Evolutionary conservation across 768 basidiomycete species (phyloP), one percentile per base, ranked within the genome.

Genomic region (Russula emetica): DNA sequence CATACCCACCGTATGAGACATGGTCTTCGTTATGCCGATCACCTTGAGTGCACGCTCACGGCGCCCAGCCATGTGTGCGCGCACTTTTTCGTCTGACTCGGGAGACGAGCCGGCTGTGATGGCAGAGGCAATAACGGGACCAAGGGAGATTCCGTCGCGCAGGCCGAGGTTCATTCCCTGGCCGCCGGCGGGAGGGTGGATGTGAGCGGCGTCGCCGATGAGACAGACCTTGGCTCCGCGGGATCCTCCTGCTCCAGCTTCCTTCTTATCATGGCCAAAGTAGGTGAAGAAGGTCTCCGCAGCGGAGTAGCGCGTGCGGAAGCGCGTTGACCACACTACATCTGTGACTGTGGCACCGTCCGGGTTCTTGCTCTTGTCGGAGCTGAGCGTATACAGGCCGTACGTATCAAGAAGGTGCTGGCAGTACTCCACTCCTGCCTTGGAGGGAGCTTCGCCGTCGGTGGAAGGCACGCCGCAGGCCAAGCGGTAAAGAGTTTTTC

Each of bases 131-230:
- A 84, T 70, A 8, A 69, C 76, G 20, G 77, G 74, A 5, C 78
- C 82, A 5, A 83, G 76, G 55, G 74, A 72, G 26, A 82, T 69
- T 7, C 78, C 82, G 63, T 84, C 83, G n/a, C 82, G 76, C 22
- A 84, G 71, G 6, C 83, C 81, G 22, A 84, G 76, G 64, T 83
- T 83, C 82, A 84, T 81, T 13, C 83, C 83, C 60, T 83, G 82
- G 1, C 83, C 83, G 1, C 83, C 83, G 6, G 77, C 74, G 26
- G 82, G 83, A 0, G 82, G 79, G 60, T 83, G 83, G 54, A 83
- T 78, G 64, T 77, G 80, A 36, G 83, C 83, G 5, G 83, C 81
- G 66, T 82, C 79, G 6, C 80, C 80, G 10, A 78, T 36, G 42
- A 82, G 67, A 18, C 62, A 44, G 13, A 73, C 58, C 9, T 61